Evolutionary conservation across 176 grass and related monocot genomes (phyloP).

Genomic region (Oryza meridionalis): DNA sequence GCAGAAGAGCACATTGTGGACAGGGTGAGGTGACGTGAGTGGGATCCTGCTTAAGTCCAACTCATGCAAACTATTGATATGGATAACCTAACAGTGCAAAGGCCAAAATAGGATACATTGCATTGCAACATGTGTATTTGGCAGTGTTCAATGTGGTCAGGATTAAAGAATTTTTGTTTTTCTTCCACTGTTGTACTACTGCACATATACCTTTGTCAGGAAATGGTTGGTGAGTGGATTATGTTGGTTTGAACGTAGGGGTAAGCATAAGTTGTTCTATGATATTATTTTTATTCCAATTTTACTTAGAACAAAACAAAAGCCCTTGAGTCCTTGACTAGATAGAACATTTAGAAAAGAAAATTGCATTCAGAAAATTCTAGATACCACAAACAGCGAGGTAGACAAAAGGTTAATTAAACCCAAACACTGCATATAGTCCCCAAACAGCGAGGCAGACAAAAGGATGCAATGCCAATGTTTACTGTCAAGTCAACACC

Average conservation of each 20-base stretch:
- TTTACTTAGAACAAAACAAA: neutral
- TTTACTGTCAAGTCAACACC: neutral
- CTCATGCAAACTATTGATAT: slow-evolving; percentile 27
- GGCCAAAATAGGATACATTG: neutral
- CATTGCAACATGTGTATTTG: slow-evolving; percentile 20
- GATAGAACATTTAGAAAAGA: neutral
- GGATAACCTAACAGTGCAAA: slow-evolving; percentile 21
- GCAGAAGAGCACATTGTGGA: slow-evolving; percentile 14
- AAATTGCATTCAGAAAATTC: no score
- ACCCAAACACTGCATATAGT: neutral
- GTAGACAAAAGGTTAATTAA: neutral
- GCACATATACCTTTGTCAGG: slow-evolving; percentile 2
- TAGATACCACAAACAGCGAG: neutral
- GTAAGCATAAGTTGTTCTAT: neutral
- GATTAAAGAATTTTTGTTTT: neutral
- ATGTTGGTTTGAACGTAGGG: neutral
- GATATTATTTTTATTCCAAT: slow-evolving; percentile 2
- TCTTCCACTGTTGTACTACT: slow-evolving; percentile 17
- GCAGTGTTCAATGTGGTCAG: slow-evolving; percentile 7
- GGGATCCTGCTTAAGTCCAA: slow-evolving; percentile 30
- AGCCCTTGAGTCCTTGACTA: neutral
- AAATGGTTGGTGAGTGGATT: neutral
- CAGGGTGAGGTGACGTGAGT: neutral
- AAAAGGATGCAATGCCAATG: neutral
- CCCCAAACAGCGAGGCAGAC: neutral